Percentiles rank a stretch among this genome's conserved stretches.
Evolutionary conservation across 805 yeast genomes (phyloP).

Genomic region (Candida nitratophila): DNA sequence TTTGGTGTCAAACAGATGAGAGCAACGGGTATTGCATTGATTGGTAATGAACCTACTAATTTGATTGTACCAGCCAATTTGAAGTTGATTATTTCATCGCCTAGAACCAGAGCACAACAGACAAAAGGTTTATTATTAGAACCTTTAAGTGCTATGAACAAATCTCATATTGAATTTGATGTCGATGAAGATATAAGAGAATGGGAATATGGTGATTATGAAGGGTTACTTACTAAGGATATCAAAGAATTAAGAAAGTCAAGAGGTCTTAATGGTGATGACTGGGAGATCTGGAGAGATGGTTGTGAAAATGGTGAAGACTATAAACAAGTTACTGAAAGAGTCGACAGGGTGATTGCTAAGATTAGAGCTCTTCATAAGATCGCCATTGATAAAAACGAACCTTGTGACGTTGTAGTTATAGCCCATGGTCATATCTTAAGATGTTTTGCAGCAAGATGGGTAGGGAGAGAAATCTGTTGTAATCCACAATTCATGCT

Average conservation of each 20-base stretch:
- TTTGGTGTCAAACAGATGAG: constrained; percentile 74
- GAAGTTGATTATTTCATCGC: constrained; percentile 68
- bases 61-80: constrained; percentile 59
- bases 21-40: constrained; percentile 63
- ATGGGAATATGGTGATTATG: constrained; percentile 97
- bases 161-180: constrained; percentile 34
- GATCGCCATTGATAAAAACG: constrained; percentile 40
- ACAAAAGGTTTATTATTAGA: constrained; percentile 63
- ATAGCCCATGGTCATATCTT: constrained; percentile 93
- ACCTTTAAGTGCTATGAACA: constrained; percentile 35
- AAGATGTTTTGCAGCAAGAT: constrained; percentile 82
- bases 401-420: constrained; percentile 66
- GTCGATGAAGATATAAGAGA: constrained; percentile 73
- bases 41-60: constrained; percentile 44
- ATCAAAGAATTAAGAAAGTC: constrained; percentile 52
- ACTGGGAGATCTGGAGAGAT: constrained; percentile 83
- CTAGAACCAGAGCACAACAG: constrained; percentile 70
- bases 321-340: constrained; percentile 53
- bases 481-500: constrained; percentile 74
- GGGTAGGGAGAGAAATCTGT: constrained; percentile 59
- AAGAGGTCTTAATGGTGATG: constrained; percentile 45
- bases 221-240: constrained; percentile 68
- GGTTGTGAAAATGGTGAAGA: constrained; percentile 92
- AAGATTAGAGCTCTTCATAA: constrained; percentile 57
- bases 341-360: constrained; percentile 66